Evolutionary conservation across 2,329 filamentous ascomycete genomes (phyloP).

Genomic region (Fusarium buharicum): DNA sequence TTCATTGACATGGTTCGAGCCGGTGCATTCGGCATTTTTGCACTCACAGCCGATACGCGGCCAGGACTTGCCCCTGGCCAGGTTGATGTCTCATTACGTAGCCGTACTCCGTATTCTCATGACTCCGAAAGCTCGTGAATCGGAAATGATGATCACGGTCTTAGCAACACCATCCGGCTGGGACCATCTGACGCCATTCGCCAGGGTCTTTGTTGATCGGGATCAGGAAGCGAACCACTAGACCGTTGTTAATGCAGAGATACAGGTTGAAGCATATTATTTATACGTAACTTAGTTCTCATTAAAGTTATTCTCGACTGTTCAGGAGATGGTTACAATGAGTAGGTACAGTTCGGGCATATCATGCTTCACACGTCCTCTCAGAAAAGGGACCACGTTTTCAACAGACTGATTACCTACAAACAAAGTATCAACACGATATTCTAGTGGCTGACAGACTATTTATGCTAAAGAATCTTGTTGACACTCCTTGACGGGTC

Average conservation of each 20-base stretch:
- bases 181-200: constrained; percentile 30
- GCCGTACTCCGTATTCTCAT: constrained; percentile 12
- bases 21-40: constrained; percentile 18
- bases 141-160: background rate
- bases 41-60: constrained; percentile 6
- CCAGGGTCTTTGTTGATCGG: constrained; percentile 4
- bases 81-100: constrained; percentile 10
- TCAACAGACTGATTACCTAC: no score
- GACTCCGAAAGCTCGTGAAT: constrained; percentile 7
- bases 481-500: no score
- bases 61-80: constrained; percentile 19
- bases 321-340: no score
- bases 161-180: constrained; percentile 12
- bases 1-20: constrained; percentile 38
- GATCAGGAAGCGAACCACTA: background rate
- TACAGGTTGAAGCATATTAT: background rate
- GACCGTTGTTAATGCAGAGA: background rate
- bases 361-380: no score
- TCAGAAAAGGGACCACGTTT: no score
- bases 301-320: background rate
- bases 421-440: no score
- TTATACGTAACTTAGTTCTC: background rate
- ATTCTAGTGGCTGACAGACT: no score
- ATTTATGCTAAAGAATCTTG: no score
- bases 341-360: no score